Evolutionary conservation across 2,329 filamentous ascomycete species (phyloP).

Genomic region (Colletotrichum tamarilloi): DNA sequence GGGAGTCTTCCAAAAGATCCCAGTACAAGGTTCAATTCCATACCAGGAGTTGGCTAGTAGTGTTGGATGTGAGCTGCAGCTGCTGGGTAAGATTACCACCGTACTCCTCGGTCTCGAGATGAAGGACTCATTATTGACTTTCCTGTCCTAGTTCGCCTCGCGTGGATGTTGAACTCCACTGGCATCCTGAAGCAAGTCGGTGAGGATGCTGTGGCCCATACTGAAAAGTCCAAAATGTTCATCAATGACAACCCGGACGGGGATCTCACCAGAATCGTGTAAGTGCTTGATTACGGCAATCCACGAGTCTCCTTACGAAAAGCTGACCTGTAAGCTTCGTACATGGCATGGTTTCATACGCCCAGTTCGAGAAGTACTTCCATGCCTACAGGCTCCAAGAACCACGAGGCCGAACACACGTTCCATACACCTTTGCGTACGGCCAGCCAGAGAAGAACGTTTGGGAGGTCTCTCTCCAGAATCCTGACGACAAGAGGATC

Average conservation of each 20-base stretch:
- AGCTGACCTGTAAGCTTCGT: not conserved
- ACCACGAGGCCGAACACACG: conserved; percentile 42
- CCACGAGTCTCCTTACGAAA: too few relatives aligned
- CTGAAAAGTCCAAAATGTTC: conserved; percentile 34
- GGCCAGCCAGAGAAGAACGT: conserved; percentile 44
- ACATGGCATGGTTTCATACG: not conserved
- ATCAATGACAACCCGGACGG: conserved; percentile 13
- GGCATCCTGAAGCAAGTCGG: conserved; percentile 37
- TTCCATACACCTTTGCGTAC: conserved; percentile 42
- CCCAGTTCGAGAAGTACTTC: conserved; percentile 41
- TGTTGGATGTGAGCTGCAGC: conserved; percentile 40
- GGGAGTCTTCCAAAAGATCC: conserved; percentile 46
- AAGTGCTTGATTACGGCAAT: not conserved
- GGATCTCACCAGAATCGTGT: conserved; percentile 30
- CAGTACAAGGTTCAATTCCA: conserved; percentile 40
- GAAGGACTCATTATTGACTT: conserved; percentile 30
- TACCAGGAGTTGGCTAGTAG: conserved; percentile 43
- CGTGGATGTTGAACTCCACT: conserved; percentile 35
- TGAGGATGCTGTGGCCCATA: conserved; percentile 39
- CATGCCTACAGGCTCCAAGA: conserved; percentile 44
- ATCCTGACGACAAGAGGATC: conserved; percentile 38
- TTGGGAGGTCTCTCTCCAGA: conserved; percentile 44
- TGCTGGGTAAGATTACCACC: conserved; percentile 39
- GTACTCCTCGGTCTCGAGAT: not conserved
- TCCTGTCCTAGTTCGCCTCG: not conserved